Evolutionary conservation across 352 stramenopile genomes (phyloP).

Genomic region (Phytopythium cucurbitacearum): DNA sequence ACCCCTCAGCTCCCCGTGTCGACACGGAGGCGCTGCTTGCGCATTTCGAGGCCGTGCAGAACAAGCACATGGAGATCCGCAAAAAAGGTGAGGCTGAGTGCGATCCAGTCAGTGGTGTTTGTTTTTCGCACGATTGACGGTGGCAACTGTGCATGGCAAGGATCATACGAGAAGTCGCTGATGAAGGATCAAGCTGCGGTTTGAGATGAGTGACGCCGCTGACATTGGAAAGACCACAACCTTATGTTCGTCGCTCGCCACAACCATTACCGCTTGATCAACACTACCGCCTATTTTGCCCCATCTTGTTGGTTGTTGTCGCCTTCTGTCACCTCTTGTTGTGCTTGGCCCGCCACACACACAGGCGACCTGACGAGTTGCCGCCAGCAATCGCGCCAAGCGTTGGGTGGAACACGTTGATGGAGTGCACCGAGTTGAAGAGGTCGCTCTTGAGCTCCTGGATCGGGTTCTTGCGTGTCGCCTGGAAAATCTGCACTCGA

Average conservation of each 20-base stretch:
- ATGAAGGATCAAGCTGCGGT: slow-evolving; percentile 31
- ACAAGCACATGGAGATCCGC: slow-evolving; percentile 60
- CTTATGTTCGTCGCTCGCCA: background rate
- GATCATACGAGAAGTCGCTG: slow-evolving; percentile 66
- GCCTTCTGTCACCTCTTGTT: background rate
- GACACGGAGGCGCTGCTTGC: slow-evolving; percentile 52
- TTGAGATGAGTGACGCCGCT: background rate
- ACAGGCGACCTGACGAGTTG: slow-evolving; percentile 71
- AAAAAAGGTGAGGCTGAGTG: slow-evolving; percentile 47
- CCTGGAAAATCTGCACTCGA: slow-evolving; percentile 78
- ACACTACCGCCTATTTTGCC: background rate
- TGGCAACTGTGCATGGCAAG: slow-evolving; percentile 8
- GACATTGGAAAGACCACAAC: slow-evolving; percentile 5
- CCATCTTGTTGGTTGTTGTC: background rate
- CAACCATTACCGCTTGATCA: background rate
- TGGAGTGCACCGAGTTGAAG: slow-evolving; percentile 82
- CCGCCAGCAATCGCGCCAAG: slow-evolving; percentile 63
- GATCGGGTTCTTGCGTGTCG: slow-evolving; percentile 58
- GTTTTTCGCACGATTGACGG: background rate
- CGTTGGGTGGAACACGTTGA: slow-evolving; percentile 83
- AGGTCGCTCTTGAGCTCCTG: slow-evolving; percentile 63
- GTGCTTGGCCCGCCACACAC: slow-evolving; percentile 41
- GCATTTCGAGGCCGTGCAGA: slow-evolving; percentile 74
- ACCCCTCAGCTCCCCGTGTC: slow-evolving; percentile 20
- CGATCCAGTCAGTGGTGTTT: background rate